Percentiles rank a stretch among this genome's conserved stretches.
Conservation (phyloP, 2,329 filamentous ascomycete genomes). For the Colletotrichum falcatum region DNA sequence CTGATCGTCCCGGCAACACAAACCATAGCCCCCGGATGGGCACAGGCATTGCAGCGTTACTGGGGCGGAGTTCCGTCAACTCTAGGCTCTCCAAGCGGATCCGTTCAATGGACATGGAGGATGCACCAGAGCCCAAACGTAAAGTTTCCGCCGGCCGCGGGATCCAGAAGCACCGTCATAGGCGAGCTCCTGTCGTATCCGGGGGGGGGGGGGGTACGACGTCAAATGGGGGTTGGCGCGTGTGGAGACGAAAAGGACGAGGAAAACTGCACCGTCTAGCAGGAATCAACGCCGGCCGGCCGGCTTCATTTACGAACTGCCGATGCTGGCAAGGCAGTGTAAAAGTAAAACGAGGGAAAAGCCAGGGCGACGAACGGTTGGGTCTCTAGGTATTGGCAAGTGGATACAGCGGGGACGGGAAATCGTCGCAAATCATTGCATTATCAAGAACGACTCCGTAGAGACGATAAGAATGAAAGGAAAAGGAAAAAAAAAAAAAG, state of each 20-base stretch:
- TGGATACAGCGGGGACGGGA: slow-evolving; percentile 32
- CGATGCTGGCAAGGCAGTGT: background rate
- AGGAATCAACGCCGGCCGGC: background rate
- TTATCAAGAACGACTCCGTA: background rate
- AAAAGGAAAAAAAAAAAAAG: slow-evolving; percentile 4
- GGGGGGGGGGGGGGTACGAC: background rate
- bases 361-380: background rate
- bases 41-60: slow-evolving; percentile 25
- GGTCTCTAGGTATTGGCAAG: slow-evolving; percentile 6
- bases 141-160: slow-evolving; percentile 21
- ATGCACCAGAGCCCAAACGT: background rate
- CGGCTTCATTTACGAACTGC: background rate
- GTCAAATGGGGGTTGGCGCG: background rate
- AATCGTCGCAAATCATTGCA: background rate
- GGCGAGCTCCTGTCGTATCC: slow-evolving; percentile 6
- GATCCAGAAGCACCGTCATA: slow-evolving; percentile 20
- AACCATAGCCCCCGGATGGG: slow-evolving; percentile 24
- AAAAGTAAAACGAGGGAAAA: background rate
- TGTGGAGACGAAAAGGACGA: background rate
- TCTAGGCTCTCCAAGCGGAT: background rate
- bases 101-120: background rate
- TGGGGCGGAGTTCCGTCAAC: background rate
- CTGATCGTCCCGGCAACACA: slow-evolving; percentile 22
- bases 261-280: background rate
- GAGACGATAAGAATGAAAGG: slow-evolving; percentile 24